A percentile compares a stretch with the other conserved stretches of the same genome.
These are phyloP conservation scores for Phaeosphaeriaceae sp. DNA, from an alignment of 2,329 filamentous ascomycete genomes.

Conservation along the genomic window DNA sequence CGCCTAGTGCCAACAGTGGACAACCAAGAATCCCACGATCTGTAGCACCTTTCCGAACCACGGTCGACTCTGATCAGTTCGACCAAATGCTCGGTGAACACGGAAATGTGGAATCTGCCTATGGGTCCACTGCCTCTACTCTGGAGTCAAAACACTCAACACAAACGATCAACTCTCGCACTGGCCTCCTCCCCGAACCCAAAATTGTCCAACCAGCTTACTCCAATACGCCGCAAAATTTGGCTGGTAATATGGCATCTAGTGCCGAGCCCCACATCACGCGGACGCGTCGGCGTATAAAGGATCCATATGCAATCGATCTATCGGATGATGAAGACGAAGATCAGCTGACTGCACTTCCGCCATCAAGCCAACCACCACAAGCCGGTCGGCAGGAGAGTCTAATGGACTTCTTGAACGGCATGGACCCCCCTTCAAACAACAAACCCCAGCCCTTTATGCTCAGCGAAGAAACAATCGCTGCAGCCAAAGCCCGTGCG, in stretches of 20 bases:
- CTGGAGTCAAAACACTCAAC: slow-evolving; percentile 51
- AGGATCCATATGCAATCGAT: slow-evolving; percentile 94
- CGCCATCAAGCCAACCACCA: slow-evolving; percentile 38
- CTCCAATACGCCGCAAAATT: slow-evolving; percentile 43
- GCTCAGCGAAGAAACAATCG: slow-evolving; percentile 39
- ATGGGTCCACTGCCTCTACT: slow-evolving; percentile 44
- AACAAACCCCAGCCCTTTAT: slow-evolving; percentile 43
- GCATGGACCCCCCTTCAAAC: slow-evolving; percentile 66
- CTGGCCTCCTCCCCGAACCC: slow-evolving; percentile 63
- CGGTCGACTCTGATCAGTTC: slow-evolving; percentile 85
- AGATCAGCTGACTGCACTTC: slow-evolving; percentile 57
- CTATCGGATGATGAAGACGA: slow-evolving; percentile 55
- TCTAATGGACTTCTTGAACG: slow-evolving; percentile 75
- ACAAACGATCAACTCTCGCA: slow-evolving; percentile 76
- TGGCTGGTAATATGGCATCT: slow-evolving; percentile 39
- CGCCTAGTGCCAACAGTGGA: slow-evolving; percentile 64
- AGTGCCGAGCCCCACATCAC: slow-evolving; percentile 63
- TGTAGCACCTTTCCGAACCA: slow-evolving; percentile 84
- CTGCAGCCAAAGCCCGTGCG: slow-evolving; percentile 40
- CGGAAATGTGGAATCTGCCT: slow-evolving; percentile 42
- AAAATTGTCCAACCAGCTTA: slow-evolving; percentile 45
- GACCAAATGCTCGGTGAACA: slow-evolving; percentile 44
- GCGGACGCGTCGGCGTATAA: slow-evolving; percentile 77
- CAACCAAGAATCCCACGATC: slow-evolving; percentile 77
- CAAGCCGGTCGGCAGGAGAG: slow-evolving; percentile 56